Percentiles rank a stretch among this genome's conserved stretches.
phyloP scores from a whole-genome alignment of 352 stramenopile species.

The Globisporangium middletonii region DNA sequence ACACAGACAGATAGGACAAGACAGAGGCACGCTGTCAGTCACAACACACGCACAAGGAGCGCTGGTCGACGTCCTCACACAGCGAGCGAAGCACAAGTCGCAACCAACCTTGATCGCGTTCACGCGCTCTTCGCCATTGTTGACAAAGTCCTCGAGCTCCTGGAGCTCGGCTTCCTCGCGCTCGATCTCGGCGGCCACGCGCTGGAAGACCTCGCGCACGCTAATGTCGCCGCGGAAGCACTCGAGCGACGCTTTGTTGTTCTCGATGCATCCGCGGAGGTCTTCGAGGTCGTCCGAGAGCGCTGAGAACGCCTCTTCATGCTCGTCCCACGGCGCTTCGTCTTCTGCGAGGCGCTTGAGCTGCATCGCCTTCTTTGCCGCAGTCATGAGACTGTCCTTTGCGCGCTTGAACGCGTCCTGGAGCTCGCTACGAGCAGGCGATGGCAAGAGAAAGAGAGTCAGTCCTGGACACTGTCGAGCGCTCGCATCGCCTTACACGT shows the following conservation, averaged over 20 bases:
- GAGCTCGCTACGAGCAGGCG: slow-evolving; percentile 22
- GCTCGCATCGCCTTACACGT: background rate
- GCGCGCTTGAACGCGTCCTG: slow-evolving; percentile 51
- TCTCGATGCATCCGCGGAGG: slow-evolving; percentile 72
- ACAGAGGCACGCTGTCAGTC: background rate
- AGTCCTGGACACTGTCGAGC: background rate
- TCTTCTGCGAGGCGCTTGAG: slow-evolving; percentile 61
- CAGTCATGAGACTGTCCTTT: slow-evolving; percentile 59
- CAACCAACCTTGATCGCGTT: slow-evolving; percentile 59
- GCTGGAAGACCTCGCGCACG: slow-evolving; percentile 70
- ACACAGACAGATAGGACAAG: background rate
- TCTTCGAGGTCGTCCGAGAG: slow-evolving; percentile 77
- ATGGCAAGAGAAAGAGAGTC: background rate
- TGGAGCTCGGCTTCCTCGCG: slow-evolving; percentile 50
- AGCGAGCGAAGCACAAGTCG: background rate
- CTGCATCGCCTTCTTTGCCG: slow-evolving; percentile 59
- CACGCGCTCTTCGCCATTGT: slow-evolving; percentile 55
- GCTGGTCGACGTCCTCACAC: no score
- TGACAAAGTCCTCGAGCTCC: slow-evolving; percentile 61
- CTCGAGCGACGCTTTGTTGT: slow-evolving; percentile 75
- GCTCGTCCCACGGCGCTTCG: slow-evolving; percentile 57
- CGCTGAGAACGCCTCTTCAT: slow-evolving; percentile 51
- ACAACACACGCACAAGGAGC: background rate
- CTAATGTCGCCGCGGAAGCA: slow-evolving; percentile 76
- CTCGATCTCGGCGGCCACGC: slow-evolving; percentile 55